Evolutionary conservation across 768 basidiomycete species (phyloP), one percentile per base, ranked within the genome.

Genomic region (Agrocybe praecox): DNA sequence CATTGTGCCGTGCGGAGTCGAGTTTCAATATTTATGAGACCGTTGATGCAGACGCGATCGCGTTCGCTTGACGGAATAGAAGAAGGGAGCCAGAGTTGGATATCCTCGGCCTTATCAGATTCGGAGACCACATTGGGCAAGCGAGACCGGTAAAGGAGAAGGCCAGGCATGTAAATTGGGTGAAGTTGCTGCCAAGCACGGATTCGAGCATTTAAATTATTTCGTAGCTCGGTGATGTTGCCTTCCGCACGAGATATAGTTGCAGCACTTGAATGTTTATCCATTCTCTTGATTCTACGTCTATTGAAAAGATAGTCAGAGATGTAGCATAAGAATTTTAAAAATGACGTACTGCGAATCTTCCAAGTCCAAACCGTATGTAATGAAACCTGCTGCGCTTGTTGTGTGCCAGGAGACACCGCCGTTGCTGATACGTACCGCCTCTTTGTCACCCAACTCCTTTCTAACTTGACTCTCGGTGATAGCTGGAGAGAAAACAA

Each of bases 91-190:
- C 62, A 64, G 3, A 64, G 18, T 0, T n/a, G 5, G 9, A 17
- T 15, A 6, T 61, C 50, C 52, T 64, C 59, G 2, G 60, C 57
- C 7, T 56, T 7, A 15, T 32, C 40, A 1, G 53, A 17, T n/a
- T n/a, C n/a, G 14, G 12, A n/a, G n/a, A n/a, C n/a, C 6, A 12
- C 4, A 2, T 15, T 8, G 1, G 29, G 29, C 14, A 18, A 3
- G 4, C 12, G 8, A 3, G 19, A 1, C 14, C 4, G 14, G 33
- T 53, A 53, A 23, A 56, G 47, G 1, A 54, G 52, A 21, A 64
- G 50, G 7, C 57, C 55, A 12, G 60, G 62, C 56, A 65, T 59
- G 21, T 61, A 65, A 19, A 61, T 54, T 4, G 56, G 49, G 12
- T 45, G 53, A 2, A 63, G 46, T 22, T 57, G 48, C 46, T 61